Evolutionary conservation across 306 rosid species (phyloP), one percentile per base, ranked within the genome.

Genomic region (Begonia masoniana): DNA sequence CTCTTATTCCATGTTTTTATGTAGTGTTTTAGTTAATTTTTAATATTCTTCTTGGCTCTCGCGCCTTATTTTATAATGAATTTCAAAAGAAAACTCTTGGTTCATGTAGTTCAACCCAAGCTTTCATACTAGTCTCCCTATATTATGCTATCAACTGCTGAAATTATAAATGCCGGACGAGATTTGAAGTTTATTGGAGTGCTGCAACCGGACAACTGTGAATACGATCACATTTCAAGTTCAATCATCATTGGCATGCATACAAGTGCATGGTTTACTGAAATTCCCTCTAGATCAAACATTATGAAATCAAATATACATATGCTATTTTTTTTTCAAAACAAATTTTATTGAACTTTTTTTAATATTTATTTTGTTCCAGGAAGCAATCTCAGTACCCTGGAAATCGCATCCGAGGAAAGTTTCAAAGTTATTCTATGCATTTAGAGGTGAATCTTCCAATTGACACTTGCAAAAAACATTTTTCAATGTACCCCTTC

Each of bases 311-410:
- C 24, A 19, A 24, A 43, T 10, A 36, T 6, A 13, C 17, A 16
- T n/a, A 1, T 39, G 16, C 5, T 52, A 61, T 42, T 50, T 47
- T 13, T 39, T 45, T 36, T 4, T 39, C 46, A 6, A 56, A 17
- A 51, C 39, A 31, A 31, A 31, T 31, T 31, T 6, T 31, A 31
- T 31, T 31, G 39, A 31, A 31, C 39, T 7, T 31, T 31, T 7
- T 31, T 31, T 31, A 31, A 31, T 31, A 31, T 31, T 31, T 31
- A 31, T 59, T 68, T 54, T 43, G 10, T 62, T 63, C 19, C 80
- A 92, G 95, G 87, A 77, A 74, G 85, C 96, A 62, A 49, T 83
- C 58, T 83, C 82, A 15, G 82, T 92, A 43, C 88, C 87, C 60
- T 92, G 99, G 99, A 77, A 14, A 57, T 41, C 48, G 52, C 77